A percentile compares a stretch with the other conserved stretches of the same genome.
These are phyloP conservation scores for Melanomma pulvis-pyrius DNA, from an alignment of 495 filamentous ascomycete species.

Conservation along the genomic window DNA sequence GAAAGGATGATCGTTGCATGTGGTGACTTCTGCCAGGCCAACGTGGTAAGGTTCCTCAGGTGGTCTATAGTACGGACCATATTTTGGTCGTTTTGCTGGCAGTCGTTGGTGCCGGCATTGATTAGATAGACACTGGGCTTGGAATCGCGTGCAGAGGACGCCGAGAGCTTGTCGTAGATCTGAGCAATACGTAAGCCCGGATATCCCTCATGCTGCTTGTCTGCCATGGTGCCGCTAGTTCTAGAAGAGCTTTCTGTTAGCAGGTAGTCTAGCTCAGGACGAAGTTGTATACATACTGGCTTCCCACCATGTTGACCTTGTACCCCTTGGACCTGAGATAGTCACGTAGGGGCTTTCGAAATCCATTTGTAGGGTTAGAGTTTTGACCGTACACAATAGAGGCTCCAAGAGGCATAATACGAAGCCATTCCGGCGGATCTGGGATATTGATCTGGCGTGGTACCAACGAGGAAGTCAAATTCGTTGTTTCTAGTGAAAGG, in stretches of 20 bases:
- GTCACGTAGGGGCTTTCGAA: constrained; percentile 14
- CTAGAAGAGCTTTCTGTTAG: not conserved
- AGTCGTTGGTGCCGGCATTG: constrained; percentile 17
- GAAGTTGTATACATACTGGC: constrained; percentile 4
- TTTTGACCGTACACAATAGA: not conserved
- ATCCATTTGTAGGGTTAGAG: constrained; percentile 4
- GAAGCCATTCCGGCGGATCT: constrained; percentile 8
- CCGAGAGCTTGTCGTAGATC: not conserved
- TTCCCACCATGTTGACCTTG: constrained; percentile 22
- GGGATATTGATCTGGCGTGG: too few relatives aligned
- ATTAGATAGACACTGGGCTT: constrained; percentile 20
- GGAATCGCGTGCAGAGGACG: not conserved
- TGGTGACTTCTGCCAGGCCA: not conserved
- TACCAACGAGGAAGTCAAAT: too few relatives aligned
- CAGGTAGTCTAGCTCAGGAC: not conserved
- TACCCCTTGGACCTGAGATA: constrained; percentile 7
- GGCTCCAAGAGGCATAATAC: constrained; percentile 11
- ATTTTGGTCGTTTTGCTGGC: constrained; percentile 8
- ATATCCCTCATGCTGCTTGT: constrained; percentile 12
- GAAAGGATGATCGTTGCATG: constrained; percentile 1
- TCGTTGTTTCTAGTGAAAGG: too few relatives aligned
- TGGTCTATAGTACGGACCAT: constrained; percentile 2
- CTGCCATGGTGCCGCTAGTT: constrained; percentile 8
- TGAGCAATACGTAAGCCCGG: constrained; percentile 13
- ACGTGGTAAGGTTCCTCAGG: not conserved